Evolutionary conservation across 352 stramenopile genomes (phyloP), one percentile per base, ranked within the genome.

Genomic region (Globisporangium polare): DNA sequence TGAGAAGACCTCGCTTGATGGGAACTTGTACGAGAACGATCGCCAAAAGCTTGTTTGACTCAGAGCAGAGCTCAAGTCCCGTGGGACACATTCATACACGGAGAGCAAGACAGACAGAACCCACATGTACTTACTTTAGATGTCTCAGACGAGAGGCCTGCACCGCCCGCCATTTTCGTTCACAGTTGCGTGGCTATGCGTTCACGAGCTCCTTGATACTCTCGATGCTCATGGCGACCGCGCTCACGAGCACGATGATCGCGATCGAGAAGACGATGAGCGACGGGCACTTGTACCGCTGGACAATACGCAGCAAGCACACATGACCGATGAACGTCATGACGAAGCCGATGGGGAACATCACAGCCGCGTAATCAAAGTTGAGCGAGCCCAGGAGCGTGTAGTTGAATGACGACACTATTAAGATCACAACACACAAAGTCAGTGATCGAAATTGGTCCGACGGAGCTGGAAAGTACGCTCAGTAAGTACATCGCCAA

Each of bases 181-280:
- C n/a, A n/a, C n/a, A n/a, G n/a, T n/a, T n/a, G n/a, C n/a, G n/a
- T n/a, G n/a, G n/a, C 49, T 54, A 41, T 27, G 49, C 27, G 45
- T 60, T 63, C 46, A 79, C 39, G 20, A 80, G 27, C 15, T 70
- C 60, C 42, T 71, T 65, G 39, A 87, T 68, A 43, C 77, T 86
- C 53, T 88, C 71, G 61, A 89, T 53, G 61, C 59, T 82, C 80
- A 89, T 89, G 60, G 77, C 80, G 45, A 79, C 68, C 12, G 77
- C 77, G 63, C 80, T 89, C 24, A 88, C 60, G 55, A 88, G 68
- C 43, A 89, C 77, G 61, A 89, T 74, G 54, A 69, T 68, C 60
- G 80, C 80, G 75, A 89, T 89, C 42, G 80, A 89, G 56, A 86
- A 86, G 39, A 89, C 71, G 33, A 89, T 82, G 37, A 89, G 71